Conservation (phyloP, 176 grass and related monocot species). For the Oryza brachyantha region DNA sequence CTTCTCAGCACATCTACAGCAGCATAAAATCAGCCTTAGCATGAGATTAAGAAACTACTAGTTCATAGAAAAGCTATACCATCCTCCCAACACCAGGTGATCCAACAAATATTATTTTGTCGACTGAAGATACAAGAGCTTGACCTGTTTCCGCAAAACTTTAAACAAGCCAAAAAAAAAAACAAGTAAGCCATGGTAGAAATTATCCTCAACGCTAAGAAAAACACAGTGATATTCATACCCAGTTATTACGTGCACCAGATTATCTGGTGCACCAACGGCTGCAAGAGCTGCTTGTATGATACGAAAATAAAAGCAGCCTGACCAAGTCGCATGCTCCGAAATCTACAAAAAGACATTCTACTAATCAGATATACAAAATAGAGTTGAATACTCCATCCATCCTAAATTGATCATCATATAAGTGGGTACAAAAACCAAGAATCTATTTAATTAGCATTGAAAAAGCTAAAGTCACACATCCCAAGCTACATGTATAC, state of each 20-base stretch:
- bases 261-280: slow-evolving; percentile 91
- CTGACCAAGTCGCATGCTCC: slow-evolving; percentile 97
- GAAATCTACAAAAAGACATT: slow-evolving; percentile 56
- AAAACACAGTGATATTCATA: slow-evolving; percentile 29
- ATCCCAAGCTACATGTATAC: no score
- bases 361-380: slow-evolving; percentile 16
- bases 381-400: neutral
- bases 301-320: slow-evolving; percentile 93
- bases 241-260: slow-evolving; percentile 97
- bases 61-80: slow-evolving; percentile 47
- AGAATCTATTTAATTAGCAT: no score
- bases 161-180: slow-evolving; percentile 16
- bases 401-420: no score
- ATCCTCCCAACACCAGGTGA: slow-evolving; percentile 96
- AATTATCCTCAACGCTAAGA: slow-evolving; percentile 15
- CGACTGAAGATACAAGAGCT: slow-evolving; percentile 90
- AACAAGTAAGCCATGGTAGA: neutral
- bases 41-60: slow-evolving; percentile 22
- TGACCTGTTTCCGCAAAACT: slow-evolving; percentile 98
- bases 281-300: slow-evolving; percentile 97
- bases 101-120: slow-evolving; percentile 99
- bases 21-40: slow-evolving; percentile 2
- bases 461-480: no score
- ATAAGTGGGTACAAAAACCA: no score
- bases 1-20: neutral